Evolutionary conservation across 306 rosid species (phyloP), one percentile per base, ranked within the genome.

Genomic region (Arachis hypogaea): DNA sequence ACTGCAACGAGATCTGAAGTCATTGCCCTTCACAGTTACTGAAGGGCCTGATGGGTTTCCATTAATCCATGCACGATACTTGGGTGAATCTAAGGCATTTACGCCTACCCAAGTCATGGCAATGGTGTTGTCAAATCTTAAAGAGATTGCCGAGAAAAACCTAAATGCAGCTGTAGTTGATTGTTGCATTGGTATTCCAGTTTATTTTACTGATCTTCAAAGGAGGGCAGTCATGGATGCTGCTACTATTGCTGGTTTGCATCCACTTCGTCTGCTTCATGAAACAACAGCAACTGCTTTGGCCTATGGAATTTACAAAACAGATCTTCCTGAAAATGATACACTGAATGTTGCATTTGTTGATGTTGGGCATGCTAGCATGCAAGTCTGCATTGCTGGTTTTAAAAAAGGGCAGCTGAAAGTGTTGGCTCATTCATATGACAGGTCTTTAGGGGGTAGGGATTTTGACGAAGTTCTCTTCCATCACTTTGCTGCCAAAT

Each of bases 381-480:
- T 92, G 96, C 99, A 95, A 80, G 99, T 95, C 3, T 95, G 98
- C 69, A 87, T 95, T 82, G 99, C 96, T 67, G 99, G 98, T 9
- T 92, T 80, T 63, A 92, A 84, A 67, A 92, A 90, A 82, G 99
- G 99, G 29, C 99, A 92, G 86, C 75, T 95, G 82, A 88, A 87
- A 77, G 82, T 95, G 18, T 70, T 95, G 81, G 77, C 99, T 64
- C 99, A 95, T 85, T 73, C 97, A 7, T 92, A 66, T 68, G 99
- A 95, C 74, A 89, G 83, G 77, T 88, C 95, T 43, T 79, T 95
- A 59, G 98, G 99, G 50, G 99, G 99, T 72, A 92, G 98, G 72
- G 99, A 95, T 68, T 95, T 95, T 38, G 99, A 95, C 11, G 99
- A 92, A 71, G 99, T 62, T 54, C 47, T 95, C 51, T 92, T 92